Conservation (phyloP, 441 rosid species). For the Croton laevigatus region DNA sequence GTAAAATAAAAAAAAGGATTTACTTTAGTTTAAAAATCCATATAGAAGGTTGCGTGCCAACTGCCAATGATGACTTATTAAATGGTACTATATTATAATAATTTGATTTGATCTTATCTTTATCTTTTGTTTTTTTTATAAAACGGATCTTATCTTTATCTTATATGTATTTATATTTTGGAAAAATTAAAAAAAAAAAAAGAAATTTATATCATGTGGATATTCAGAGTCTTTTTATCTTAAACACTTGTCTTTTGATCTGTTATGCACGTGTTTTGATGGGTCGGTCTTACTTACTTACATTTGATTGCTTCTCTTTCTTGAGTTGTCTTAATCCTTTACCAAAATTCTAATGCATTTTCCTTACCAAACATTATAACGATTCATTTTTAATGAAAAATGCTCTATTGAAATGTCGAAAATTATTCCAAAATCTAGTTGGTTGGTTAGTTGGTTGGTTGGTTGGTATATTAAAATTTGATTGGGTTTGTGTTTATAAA, state of each 20-base stretch:
- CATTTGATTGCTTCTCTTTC: neutral
- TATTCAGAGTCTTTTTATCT: neutral
- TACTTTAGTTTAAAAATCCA: neutral
- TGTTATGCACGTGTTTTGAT: neutral
- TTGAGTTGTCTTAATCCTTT: neutral
- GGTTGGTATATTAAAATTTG: no score
- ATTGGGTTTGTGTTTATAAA: no score
- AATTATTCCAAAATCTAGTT: no score
- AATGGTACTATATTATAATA: neutral
- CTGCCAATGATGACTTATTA: neutral
- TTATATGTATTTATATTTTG: neutral
- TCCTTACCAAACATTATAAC: no score
- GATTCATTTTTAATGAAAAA: no score
- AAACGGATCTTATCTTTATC: neutral
- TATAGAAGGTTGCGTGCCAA: slow-evolving; percentile 11
- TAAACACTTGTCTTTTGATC: neutral
- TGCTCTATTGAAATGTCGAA: no score
- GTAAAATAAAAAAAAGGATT: no score
- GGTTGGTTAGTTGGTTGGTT: no score
- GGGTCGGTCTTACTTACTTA: no score
- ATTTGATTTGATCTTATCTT: neutral
- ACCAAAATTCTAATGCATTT: neutral
- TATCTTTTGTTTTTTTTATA: neutral
- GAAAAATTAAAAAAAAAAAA: neutral
- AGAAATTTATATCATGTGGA: neutral